Base-by-base conservation (phyloP, 2,329 filamentous ascomycete species). In the Phialophora tarda region DNA sequence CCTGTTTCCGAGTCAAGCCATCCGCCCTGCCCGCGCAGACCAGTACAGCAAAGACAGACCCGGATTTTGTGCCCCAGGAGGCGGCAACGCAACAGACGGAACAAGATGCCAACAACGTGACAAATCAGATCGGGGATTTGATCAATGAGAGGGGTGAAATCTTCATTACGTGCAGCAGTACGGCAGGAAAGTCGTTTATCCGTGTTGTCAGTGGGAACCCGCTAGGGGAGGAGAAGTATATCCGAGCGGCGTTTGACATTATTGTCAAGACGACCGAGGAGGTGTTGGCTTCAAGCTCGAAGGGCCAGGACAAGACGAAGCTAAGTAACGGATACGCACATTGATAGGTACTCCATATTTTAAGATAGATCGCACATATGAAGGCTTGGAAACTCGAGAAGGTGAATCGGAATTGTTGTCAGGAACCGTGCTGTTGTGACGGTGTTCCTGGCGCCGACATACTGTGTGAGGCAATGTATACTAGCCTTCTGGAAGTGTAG, bases 131-230 rank as follows among this genome's bases (percentile, higher is more conserved):
- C 12, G 94, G 91, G 73, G 90, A 95, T 73, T 77, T 82, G 26
- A 85, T 97, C 30, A 94, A 96, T 73, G 81, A 82, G 2, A 81
- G 85, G 7, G 92, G 92, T 0, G 87, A 92, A 77, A 90, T 96
- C 63, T 97, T 92, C 78, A 80, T 97, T 26, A 97, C 93, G 0
- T 89, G 88, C 50, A 90, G 89, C 1, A 85, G 92, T 4, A 83
- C 96, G 12, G 87, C 86, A 8, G 90, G 88, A 0, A 82, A 88
- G 23, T 92, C 92, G 77, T 89, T 90, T 1, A 96, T 98, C 67
- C 84, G 94, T 0, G 87, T 97, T 44, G 89, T 94, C 24, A 92
- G 91, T 64, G 89, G 86, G 0, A 91, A 90, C 72, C 81, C 85
- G 26, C 81, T 86, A 48, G 87, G 89, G 0, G 88, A 94, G 76